Conservation (phyloP, 768 basidiomycete genomes). For the Filobasidium floriforme region DNA sequence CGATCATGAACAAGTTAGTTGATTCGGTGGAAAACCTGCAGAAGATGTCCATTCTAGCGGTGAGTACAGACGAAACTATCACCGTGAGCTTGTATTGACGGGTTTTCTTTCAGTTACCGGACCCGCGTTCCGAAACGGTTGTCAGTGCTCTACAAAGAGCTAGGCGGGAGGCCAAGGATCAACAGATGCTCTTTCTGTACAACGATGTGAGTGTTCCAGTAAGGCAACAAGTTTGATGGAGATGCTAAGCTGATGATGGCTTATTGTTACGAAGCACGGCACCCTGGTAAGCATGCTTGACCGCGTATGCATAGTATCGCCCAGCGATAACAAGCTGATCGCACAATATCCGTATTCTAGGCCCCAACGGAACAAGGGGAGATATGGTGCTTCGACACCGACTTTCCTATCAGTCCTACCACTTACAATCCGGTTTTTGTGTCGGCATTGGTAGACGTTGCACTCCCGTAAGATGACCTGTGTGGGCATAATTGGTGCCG, state of each 20-base stretch:
- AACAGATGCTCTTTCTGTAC: constrained; percentile 23
- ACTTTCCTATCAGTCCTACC: constrained; percentile 22
- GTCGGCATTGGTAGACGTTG: constrained; percentile 16
- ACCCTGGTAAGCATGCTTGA: constrained; percentile 13
- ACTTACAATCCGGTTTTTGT: constrained; percentile 26
- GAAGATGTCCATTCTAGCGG: constrained; percentile 17
- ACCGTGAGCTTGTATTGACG: not conserved
- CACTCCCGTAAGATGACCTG: constrained; percentile 9
- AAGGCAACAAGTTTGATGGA: not conserved
- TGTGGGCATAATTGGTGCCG: not conserved
- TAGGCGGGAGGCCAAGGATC: constrained; percentile 8
- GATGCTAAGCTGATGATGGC: not conserved
- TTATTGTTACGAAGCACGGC: constrained; percentile 10
- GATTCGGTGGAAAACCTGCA: constrained; percentile 11
- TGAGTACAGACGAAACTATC: not conserved
- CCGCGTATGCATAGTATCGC: not conserved
- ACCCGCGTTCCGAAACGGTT: constrained; percentile 19
- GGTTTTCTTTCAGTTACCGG: constrained; percentile 13
- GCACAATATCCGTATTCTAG: not conserved
- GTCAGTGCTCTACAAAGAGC: constrained; percentile 9
- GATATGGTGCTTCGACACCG: constrained; percentile 24
- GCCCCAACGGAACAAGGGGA: constrained; percentile 23
- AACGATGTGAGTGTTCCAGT: constrained; percentile 17
- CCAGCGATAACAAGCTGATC: not conserved
- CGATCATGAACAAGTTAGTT: constrained; percentile 22